Conservation (phyloP, 345 rosid species). For the Eucalyptus fibrosa region DNA sequence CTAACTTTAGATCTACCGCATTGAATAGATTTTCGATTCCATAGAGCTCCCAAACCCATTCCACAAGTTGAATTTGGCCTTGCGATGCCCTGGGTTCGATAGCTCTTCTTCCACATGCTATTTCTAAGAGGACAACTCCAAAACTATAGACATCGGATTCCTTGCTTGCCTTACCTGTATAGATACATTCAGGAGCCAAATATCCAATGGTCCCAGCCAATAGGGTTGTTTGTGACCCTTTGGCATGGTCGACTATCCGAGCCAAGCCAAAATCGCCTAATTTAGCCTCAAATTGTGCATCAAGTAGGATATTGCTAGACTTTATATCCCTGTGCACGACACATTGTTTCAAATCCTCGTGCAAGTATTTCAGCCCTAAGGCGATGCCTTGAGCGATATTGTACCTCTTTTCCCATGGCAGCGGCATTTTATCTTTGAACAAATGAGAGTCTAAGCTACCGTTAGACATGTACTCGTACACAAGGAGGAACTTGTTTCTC, state of each 20-base stretch:
- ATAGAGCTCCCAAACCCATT: neutral
- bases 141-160: neutral
- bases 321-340: slow-evolving; percentile 20
- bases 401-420: slow-evolving; percentile 2
- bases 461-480: neutral
- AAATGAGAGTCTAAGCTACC: slow-evolving; percentile 1
- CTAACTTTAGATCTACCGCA: neutral
- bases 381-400: neutral
- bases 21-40: neutral
- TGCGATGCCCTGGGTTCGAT: neutral
- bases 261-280: slow-evolving; percentile 27
- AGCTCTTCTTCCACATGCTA: neutral
- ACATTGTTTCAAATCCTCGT: slow-evolving; percentile 7
- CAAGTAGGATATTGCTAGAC: slow-evolving; percentile 12
- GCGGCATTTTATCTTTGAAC: neutral
- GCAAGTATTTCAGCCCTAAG: neutral
- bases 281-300: slow-evolving; percentile 5
- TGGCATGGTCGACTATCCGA: slow-evolving; percentile 11
- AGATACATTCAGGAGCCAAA: neutral
- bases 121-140: neutral
- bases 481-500: neutral
- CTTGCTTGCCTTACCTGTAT: neutral
- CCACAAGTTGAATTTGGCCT: neutral
- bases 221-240: neutral
- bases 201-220: neutral